Percentiles rank a stretch among this genome's conserved stretches.
These are phyloP conservation scores for Cajanus cajan DNA, from an alignment of 306 rosid genomes.

Conservation along the genomic window DNA sequence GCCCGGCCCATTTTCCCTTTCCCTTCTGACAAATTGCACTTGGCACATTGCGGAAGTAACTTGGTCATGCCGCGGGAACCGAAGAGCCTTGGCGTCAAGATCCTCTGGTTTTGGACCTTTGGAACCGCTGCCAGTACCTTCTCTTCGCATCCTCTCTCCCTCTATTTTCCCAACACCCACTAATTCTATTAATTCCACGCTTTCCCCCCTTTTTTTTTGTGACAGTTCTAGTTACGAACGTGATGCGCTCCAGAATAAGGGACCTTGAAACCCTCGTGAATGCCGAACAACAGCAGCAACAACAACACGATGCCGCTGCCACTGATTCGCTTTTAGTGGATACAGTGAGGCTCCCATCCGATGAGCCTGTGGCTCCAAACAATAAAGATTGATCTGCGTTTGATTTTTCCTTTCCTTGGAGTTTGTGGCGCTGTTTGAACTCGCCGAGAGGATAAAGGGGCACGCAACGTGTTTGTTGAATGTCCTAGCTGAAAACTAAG, in stretches of 20 bases:
- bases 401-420: background rate
- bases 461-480: conserved; percentile 48
- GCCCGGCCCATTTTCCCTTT: background rate
- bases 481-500: conserved; percentile 28
- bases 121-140: conserved; percentile 80
- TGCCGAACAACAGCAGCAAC: conserved; percentile 36
- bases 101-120: conserved; percentile 87
- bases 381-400: conserved; percentile 19
- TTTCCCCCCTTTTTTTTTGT: background rate
- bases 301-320: conserved; percentile 3
- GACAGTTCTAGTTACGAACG: conserved; percentile 63
- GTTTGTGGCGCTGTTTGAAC: background rate
- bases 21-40: background rate
- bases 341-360: background rate
- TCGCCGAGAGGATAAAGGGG: conserved; percentile 1
- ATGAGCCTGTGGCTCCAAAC: conserved; percentile 30
- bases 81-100: conserved; percentile 76
- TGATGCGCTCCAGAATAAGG: conserved; percentile 51
- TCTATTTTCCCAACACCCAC: background rate
- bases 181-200: background rate
- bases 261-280: conserved; percentile 52
- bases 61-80: conserved; percentile 52
- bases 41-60: background rate
- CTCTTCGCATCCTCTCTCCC: background rate
- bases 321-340: conserved; percentile 36